Evolutionary conservation across 768 basidiomycete genomes (phyloP).

Genomic region (Mycena polygramma): DNA sequence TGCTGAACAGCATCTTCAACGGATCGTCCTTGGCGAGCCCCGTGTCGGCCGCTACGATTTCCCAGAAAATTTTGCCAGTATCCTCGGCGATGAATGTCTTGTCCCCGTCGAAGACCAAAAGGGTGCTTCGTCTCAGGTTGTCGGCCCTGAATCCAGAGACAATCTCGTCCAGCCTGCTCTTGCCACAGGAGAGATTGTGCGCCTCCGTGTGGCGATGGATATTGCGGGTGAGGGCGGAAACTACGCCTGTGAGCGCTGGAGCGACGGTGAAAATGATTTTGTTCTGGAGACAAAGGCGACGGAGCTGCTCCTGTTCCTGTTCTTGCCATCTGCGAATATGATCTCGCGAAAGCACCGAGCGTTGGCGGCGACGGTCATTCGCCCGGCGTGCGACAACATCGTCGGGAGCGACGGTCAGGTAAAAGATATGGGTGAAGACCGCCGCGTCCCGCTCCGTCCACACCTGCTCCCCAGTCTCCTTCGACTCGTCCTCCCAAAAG

Average conservation of each 20-base stretch:
- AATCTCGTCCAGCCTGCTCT: conserved; percentile 34
- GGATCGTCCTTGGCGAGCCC: conserved; percentile 28
- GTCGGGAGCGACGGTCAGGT: conserved; percentile 37
- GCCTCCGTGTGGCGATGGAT: conserved; percentile 35
- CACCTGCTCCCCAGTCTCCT: conserved; percentile 33
- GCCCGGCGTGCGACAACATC: conserved; percentile 35
- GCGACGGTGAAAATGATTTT: conserved; percentile 38
- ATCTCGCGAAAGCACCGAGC: conserved; percentile 32
- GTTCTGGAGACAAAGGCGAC: conserved; percentile 39
- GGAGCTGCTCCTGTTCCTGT: conserved; percentile 36
- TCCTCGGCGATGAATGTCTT: conserved; percentile 39
- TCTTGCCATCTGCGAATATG: conserved; percentile 41
- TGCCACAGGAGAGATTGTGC: conserved; percentile 36
- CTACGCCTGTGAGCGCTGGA: conserved; percentile 22
- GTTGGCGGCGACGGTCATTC: conserved; percentile 33
- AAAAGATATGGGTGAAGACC: conserved; percentile 40
- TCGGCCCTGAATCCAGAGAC: conserved; percentile 18
- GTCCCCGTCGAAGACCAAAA: conserved; percentile 43
- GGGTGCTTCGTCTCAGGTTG: conserved; percentile 13
- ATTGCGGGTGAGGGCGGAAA: conserved; percentile 34
- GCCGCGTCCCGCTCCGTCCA: conserved; percentile 37
- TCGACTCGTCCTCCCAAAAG: conserved; percentile 38
- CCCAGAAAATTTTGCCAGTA: conserved; percentile 40
- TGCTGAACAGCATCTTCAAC: conserved; percentile 40
- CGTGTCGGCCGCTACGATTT: conserved; percentile 26